A percentile compares a stretch with the other conserved stretches of the same genome.
Conservation (phyloP, 306 rosid genomes). For the Prunus fruticosa region DNA sequence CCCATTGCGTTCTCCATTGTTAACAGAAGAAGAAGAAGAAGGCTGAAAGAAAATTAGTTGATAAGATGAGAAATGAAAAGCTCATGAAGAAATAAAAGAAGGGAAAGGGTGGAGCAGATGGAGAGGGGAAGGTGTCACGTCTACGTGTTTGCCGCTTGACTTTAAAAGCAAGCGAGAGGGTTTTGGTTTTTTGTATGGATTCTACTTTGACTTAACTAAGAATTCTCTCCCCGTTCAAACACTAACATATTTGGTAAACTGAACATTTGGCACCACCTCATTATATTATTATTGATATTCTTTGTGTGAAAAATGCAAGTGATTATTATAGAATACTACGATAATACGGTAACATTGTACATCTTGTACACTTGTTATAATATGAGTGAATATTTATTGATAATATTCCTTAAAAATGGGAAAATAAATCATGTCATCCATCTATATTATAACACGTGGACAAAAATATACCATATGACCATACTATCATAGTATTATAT, state of each 20-base stretch:
- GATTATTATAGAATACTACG: too few relatives aligned
- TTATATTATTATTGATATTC: too few relatives aligned
- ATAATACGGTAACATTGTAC: too few relatives aligned
- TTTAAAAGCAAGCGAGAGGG: slow-evolving; percentile 44
- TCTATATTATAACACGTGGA: too few relatives aligned
- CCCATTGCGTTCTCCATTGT: slow-evolving; percentile 40
- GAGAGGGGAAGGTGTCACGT: slow-evolving; percentile 41
- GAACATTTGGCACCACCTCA: neutral
- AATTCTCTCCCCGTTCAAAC: slow-evolving; percentile 12
- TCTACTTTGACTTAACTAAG: slow-evolving; percentile 58
- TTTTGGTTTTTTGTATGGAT: slow-evolving; percentile 42
- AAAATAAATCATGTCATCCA: too few relatives aligned
- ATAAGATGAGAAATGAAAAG: slow-evolving; percentile 9
- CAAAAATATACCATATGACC: fast-evolving
- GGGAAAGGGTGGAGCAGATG: slow-evolving; percentile 66
- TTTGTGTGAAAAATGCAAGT: too few relatives aligned
- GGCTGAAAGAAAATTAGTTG: neutral
- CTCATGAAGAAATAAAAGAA: slow-evolving; percentile 20
- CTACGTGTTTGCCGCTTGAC: slow-evolving; percentile 49
- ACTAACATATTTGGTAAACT: slow-evolving; percentile 18
- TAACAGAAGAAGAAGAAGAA: slow-evolving; percentile 19
- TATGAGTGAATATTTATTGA: too few relatives aligned
- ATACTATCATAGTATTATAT: too few relatives aligned
- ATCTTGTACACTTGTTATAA: fast-evolving
- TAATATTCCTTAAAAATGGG: fast-evolving